Conservation (phyloP, 2,329 filamentous ascomycete species). For the Calonectria pauciramosa region DNA sequence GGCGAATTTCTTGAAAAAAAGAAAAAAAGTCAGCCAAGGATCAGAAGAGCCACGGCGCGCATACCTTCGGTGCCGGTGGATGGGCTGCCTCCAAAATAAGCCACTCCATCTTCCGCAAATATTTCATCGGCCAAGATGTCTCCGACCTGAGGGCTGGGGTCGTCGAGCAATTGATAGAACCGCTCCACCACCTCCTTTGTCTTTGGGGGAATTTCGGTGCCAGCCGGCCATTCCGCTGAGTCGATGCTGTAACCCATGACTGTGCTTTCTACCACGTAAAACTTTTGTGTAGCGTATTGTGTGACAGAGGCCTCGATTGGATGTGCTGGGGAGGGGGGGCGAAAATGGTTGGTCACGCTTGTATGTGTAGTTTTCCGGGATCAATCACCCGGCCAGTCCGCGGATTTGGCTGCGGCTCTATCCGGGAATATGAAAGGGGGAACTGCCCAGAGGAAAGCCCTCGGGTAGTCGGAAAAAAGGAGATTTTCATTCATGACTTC, state of each 20-base stretch:
- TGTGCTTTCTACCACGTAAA: background rate
- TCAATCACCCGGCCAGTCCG: background rate
- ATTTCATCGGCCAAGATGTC: conserved; percentile 6
- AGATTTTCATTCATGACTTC: background rate
- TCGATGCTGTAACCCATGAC: conserved; percentile 13
- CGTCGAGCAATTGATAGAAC: conserved; percentile 3
- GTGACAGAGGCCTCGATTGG: background rate
- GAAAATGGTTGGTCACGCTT: background rate
- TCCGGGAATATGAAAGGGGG: background rate
- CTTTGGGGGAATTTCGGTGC: background rate
- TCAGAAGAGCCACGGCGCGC: background rate
- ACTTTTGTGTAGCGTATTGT: background rate
- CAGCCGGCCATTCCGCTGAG: conserved; percentile 9
- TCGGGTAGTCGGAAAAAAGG: background rate
- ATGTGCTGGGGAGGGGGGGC: background rate
- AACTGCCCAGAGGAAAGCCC: too few species aligned
- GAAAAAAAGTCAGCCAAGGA: background rate
- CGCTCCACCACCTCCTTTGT: conserved; percentile 2
- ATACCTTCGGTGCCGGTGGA: background rate
- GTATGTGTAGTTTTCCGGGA: background rate
- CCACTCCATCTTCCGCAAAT: background rate
- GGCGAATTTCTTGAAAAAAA: conserved; percentile 1
- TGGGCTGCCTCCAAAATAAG: background rate
- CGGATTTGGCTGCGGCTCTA: background rate
- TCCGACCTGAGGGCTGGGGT: background rate